Evolutionary conservation across 306 rosid genomes (phyloP).

Genomic region (Cicer chorassanicum): DNA sequence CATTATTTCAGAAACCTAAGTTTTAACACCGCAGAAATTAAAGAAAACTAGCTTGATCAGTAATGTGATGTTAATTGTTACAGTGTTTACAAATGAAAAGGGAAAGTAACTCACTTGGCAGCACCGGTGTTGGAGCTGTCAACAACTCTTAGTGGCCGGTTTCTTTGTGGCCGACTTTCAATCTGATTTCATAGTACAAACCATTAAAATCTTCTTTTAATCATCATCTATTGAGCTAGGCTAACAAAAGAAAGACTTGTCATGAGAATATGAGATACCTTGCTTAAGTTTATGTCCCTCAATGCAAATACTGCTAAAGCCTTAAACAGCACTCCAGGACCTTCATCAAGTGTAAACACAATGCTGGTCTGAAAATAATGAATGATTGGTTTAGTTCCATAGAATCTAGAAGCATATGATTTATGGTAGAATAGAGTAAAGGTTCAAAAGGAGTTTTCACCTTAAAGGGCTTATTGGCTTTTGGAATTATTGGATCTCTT

Average conservation of each 20-base stretch:
- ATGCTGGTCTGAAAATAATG: constrained; percentile 56
- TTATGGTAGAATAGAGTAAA: constrained; percentile 3
- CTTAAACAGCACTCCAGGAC: constrained; percentile 63
- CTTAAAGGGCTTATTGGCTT: constrained; percentile 54
- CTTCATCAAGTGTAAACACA: constrained; percentile 61
- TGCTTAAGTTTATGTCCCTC: constrained; percentile 58
- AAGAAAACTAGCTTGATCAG: constrained; percentile 30
- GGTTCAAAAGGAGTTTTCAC: constrained; percentile 41
- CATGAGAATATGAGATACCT: constrained; percentile 41
- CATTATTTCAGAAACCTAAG: constrained; percentile 6
- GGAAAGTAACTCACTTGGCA: constrained; percentile 55
- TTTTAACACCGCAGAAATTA: constrained; percentile 19
- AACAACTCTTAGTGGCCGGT: constrained; percentile 63
- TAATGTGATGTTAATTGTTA: not conserved
- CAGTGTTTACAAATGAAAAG: not conserved
- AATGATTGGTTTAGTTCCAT: constrained; percentile 9
- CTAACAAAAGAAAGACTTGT: constrained; percentile 28
- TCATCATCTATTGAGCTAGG: constrained; percentile 21
- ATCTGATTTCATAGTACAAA: constrained; percentile 51
- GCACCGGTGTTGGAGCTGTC: constrained; percentile 59
- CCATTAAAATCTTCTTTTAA: constrained; percentile 14
- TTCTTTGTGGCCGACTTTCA: constrained; percentile 68
- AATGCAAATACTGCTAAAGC: constrained; percentile 64
- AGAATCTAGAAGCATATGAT: constrained; percentile 22
- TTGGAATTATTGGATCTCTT: constrained; percentile 71